Base-by-base conservation (phyloP, 768 basidiomycete genomes). In the Coprinopsis strossmayeri region DNA sequence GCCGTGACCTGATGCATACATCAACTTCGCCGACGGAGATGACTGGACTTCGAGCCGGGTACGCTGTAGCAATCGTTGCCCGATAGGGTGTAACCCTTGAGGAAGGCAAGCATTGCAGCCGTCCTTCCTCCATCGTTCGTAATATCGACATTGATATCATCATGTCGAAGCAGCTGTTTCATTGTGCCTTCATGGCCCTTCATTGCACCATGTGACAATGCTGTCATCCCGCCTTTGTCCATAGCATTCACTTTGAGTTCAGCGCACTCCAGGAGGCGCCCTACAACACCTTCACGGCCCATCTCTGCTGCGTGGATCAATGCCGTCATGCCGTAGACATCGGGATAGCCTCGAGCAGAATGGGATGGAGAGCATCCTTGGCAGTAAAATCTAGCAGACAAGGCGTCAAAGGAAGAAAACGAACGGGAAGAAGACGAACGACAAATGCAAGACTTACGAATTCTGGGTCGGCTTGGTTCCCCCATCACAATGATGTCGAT, bases 371-470 rank as follows among this genome's bases (percentile, higher is more conserved):
- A 11, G 39, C 37, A 7, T 48, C 47, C 18, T 48, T 37, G 17
- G 47, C 47, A 2, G 47, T 48, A 18, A 48, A 48, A 34, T 48
- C 47, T 48, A 12, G 9, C 25, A 39, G 24, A 11, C 3, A n/a
- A 3, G 24, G n/a, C 28, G n/a, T 26, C 23, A 26, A n/a, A n/a
- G n/a, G n/a, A n/a, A n/a, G n/a, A n/a, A n/a, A n/a, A n/a, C n/a
- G n/a, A n/a, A n/a, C n/a, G n/a, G 34, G 21, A 13, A 2, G 15
- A 11, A 37, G 25, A 26, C 17, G 2, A 4, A 10, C 20, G 27
- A 18, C 4, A 18, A 11, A 10, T 25, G 27, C 17, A 21, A n/a
- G 13, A 48, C 47, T 40, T 21, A 48, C 47, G 47, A 17, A 38
- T 28, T 25, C 13, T 39, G 20, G 2, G 35, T n/a, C 1, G 39